A percentile compares a stretch with the other conserved stretches of the same genome.
phyloP scores from a whole-genome alignment of 2,329 filamentous ascomycete genomes.

The Claviceps fusiformis region DNA sequence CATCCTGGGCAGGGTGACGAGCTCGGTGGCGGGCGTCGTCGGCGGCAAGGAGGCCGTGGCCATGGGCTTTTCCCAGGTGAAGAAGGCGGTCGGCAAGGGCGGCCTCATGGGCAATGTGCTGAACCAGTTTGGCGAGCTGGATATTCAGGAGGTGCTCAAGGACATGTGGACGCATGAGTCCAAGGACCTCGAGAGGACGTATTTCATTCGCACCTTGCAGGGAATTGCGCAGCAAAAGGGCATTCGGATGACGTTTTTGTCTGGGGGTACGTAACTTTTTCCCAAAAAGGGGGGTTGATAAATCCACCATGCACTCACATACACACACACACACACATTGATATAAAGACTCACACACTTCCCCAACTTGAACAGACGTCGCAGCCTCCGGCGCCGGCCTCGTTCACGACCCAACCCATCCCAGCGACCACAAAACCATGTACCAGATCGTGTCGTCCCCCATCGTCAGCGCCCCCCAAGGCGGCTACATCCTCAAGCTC shows the following conservation, averaged over 20 bases:
- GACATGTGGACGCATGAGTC: slow-evolving; percentile 98
- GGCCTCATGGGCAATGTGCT: slow-evolving; percentile 92
- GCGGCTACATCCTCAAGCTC: slow-evolving; percentile 77
- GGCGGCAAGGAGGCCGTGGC: slow-evolving; percentile 88
- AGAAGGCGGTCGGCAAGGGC: slow-evolving; percentile 90
- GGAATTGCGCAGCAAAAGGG: slow-evolving; percentile 92
- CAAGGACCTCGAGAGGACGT: slow-evolving; percentile 93
- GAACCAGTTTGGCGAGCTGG: slow-evolving; percentile 92
- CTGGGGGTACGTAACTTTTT: slow-evolving; percentile 47
- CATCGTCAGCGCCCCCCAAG: slow-evolving; percentile 79
- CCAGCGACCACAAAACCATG: slow-evolving; percentile 96
- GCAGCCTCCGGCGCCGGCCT: slow-evolving; percentile 85
- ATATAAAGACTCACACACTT: too few species aligned
- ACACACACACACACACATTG: too few species aligned
- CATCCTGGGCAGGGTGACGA: slow-evolving; percentile 85
- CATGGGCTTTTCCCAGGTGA: slow-evolving; percentile 85
- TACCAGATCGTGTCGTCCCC: slow-evolving; percentile 93
- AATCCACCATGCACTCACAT: too few species aligned
- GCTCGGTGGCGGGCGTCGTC: slow-evolving; percentile 87
- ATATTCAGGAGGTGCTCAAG: slow-evolving; percentile 83
- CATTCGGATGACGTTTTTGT: slow-evolving; percentile 92
- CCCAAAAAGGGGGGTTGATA: too few species aligned
- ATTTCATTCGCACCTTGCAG: slow-evolving; percentile 89
- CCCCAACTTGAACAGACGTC: slow-evolving; percentile 44
- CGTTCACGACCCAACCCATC: slow-evolving; percentile 84